Evolutionary conservation across 139 green algal species (phyloP), one percentile per base, ranked within the genome.

Genomic region (Parachlorella kessleri): DNA sequence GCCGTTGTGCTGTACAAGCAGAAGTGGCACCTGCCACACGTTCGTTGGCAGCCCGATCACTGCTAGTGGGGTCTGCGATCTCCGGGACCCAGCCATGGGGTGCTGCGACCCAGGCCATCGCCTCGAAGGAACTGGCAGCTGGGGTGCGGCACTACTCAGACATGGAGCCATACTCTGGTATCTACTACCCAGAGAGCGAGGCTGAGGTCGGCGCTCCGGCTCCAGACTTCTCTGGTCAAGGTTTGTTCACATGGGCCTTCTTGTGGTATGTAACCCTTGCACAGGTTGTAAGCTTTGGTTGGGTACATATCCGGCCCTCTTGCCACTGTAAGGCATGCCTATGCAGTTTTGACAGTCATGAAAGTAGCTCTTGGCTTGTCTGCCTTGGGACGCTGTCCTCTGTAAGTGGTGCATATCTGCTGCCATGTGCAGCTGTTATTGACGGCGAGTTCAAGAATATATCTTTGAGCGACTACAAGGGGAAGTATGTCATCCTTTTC

Each of bases 381-480:
- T 1, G 4, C 0, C 26, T 30, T 40, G 36, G 35, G 65, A n/a
- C 48, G 24, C 59, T 75, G 75, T 7, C 3, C 37, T 24, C 2
- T 30, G 32, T 64, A 9, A 8, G 26, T 24, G 2, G 10, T 36
- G 70, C 24, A 28, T 42, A 38, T 78, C 32, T 53, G 8, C 35
- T 79, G 53, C 32, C 7, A 55, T 40, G 33, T 76, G 81, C 89
- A 91, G 92, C 91, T 39, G 81, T 94, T 2, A 77, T 95, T 24
- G 84, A 93, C 38, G 87, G 85, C 2, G 91, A 95, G 64, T 87
- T 94, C 30, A 85, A 80, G 38, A 77, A 80, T 5, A 76, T 95
- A 3, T 78, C 55, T 24, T 82, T 94, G 30, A 70, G 32, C 18
- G 87, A 94, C 73, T 95, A 94, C 89, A 88, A 85, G 84, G 88